Conservation (phyloP, 331 rosid species). For the Pyrus hybrid region DNA sequence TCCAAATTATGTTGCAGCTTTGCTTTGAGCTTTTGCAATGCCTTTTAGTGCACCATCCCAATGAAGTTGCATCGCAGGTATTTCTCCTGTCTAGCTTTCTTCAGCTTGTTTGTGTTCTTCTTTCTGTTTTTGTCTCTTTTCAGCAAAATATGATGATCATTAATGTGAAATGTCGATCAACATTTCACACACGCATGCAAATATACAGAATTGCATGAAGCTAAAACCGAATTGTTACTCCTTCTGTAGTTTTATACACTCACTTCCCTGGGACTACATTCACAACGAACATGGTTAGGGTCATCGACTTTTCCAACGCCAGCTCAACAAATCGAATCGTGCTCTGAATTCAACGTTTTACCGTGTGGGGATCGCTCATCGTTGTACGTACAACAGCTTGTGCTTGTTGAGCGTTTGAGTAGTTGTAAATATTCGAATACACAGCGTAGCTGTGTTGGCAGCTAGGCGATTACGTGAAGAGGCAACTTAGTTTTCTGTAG, state of each 20-base stretch:
- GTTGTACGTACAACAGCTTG: neutral
- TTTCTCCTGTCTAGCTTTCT: slow-evolving; percentile 17
- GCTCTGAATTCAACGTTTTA: neutral
- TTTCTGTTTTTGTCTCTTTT: neutral
- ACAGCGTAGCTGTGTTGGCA: neutral
- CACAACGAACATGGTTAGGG: slow-evolving; percentile 39
- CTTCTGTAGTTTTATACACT: neutral
- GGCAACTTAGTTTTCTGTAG: neutral
- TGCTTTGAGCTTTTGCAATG: slow-evolving; percentile 77
- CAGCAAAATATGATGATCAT: neutral
- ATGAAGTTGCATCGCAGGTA: slow-evolving; percentile 68
- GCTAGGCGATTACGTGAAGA: neutral
- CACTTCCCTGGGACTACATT: neutral
- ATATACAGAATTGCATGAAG: neutral
- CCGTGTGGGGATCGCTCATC: neutral
- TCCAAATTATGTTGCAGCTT: slow-evolving; percentile 60
- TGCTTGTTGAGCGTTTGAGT: neutral
- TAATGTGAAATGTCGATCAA: too few species aligned
- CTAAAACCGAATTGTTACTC: neutral
- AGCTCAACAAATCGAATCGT: too few species aligned
- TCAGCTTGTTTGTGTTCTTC: slow-evolving; percentile 8
- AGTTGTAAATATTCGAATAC: neutral
- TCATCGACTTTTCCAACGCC: neutral
- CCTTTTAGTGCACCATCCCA: slow-evolving; percentile 50
- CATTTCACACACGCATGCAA: too few species aligned